Evolutionary conservation across 2,329 filamentous ascomycete species (phyloP), one percentile per base, ranked within the genome.

Genomic region (Botrytis hyacinthi): DNA sequence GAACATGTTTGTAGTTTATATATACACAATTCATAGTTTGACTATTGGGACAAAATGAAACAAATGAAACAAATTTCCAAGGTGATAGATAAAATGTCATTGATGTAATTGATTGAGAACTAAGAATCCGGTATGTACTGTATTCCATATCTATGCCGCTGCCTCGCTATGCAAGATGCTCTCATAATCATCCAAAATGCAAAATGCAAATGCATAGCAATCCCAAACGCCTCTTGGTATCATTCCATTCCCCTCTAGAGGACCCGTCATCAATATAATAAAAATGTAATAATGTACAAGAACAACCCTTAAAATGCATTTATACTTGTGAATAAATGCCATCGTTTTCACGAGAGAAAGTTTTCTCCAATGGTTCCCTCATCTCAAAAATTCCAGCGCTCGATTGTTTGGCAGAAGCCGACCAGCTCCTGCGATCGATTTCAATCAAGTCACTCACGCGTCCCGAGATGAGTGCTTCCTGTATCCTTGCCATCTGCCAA

Each of bases 401-500:
- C 9, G 14, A 54, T 37, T 74, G 63, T 37, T 59, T 74, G 20
- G 74, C 75, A 59, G 75, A 44, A 4, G 63, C 40, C 3, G 40
- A 61, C 46, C 48, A 68, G 18, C 29, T 57, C 26, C 26, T 57
- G 26, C 35, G 46, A 2, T 57, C 59, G 9, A 76, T 61, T 35
- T 76, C 69, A 2, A 51, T 35, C 70, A 73, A 42, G 14, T 78
- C 77, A 44, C 73, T 51, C 29, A 80, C 70, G 18, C 80, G 77
- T 57, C 78, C 77, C 51, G 72, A 62, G 12, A 80, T 67, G 37
- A 75, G 65, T 1, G 72, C 74, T 65, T 79, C 83, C 71, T 91
- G 86, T 35, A 82, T 82, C 57, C 84, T 82, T 3, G 87, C 87
- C 73, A 87, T 88, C 60, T 87, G 85, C 91, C 91, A 93, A 76